These are phyloP conservation scores for Chrysopogon serrulatus DNA, from an alignment of 176 grass and related monocot species.

Conservation along the genomic window DNA sequence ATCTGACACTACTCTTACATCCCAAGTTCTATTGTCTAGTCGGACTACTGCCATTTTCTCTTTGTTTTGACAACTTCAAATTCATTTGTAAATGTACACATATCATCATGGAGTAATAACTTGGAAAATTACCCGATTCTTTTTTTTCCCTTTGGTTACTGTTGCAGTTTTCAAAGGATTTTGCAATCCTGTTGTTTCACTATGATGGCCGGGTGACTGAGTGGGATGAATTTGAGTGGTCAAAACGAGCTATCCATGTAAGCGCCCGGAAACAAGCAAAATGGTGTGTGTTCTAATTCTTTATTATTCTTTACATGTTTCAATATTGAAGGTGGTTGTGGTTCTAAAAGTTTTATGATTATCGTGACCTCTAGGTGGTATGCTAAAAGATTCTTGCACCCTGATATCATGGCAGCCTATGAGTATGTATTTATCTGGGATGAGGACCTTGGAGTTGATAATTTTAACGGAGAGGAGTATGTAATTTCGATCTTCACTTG, in stretches of 20 bases:
- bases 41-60: not conserved
- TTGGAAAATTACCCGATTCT: constrained; percentile 1
- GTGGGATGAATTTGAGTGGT: constrained; percentile 87
- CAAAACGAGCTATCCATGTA: constrained; percentile 69
- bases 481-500: constrained; percentile 12
- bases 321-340: constrained; percentile 1
- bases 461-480: constrained; percentile 92
- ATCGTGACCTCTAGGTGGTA: constrained; percentile 63
- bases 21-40: not conserved
- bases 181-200: constrained; percentile 82
- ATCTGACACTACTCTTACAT: not conserved
- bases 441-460: constrained; percentile 87
- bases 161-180: constrained; percentile 82
- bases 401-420: constrained; percentile 84
- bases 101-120: not conserved
- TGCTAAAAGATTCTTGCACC: constrained; percentile 92
- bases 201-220: constrained; percentile 76
- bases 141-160: constrained; percentile 29
- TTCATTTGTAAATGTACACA: not conserved
- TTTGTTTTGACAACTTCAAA: constrained; percentile 11
- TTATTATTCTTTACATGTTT: not conserved
- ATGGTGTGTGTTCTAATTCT: constrained; percentile 37
- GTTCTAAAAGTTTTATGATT: not conserved
- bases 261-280: constrained; percentile 72
- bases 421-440: constrained; percentile 97